Base-by-base conservation (phyloP, 176 grass and related monocot genomes). In the Oryza nivara region DNA sequence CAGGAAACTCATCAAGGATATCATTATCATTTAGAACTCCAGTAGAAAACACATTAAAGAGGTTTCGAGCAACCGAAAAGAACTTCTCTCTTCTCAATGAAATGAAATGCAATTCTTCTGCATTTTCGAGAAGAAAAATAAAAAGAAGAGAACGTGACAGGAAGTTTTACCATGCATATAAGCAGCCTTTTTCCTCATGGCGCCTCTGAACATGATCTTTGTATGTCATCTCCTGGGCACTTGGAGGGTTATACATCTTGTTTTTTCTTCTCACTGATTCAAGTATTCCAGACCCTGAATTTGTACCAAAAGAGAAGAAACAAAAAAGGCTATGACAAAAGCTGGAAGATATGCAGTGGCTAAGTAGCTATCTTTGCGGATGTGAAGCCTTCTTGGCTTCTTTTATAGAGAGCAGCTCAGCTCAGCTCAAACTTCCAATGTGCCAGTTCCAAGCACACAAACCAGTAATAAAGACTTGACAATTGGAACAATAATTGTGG, bases 101-200 rank as follows among this genome's bases (percentile, higher is more conserved):
- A 38, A 38, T 38, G 40, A 41, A 41, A 41, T 41, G 40, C 40
- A 41, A 8, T 0, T 41, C 6, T 41, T 1, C 40, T 41, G 40
- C 40, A 0, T 41, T 41, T 41, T 41, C 9, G 23, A 73, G 46
- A 69, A 79, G 2, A 82, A 63, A 58, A 69, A 79, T 1, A 86
- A 73, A 58, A 36, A 36, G 35, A 32, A 32, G 63, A 78, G 3
- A 86, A 49, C 20, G 67, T 22, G 51, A 82, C 20, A 80, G 64
- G 73, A 56, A 87, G 63, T 34, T 78, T 78, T 90, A 97, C 95
- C 90, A 92, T 74, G 92, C 92, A 84, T 97, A 97, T 86, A 97
- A 38, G 84, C 90, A 97, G 58, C 95, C 95, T 58, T 92, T 97
- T 71, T 97, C 95, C 67, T 97, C 85, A 77, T 92, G 90, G 65